phyloP scores from a whole-genome alignment of 352 stramenopile species.

The Pythium rhizo-oryzae region DNA sequence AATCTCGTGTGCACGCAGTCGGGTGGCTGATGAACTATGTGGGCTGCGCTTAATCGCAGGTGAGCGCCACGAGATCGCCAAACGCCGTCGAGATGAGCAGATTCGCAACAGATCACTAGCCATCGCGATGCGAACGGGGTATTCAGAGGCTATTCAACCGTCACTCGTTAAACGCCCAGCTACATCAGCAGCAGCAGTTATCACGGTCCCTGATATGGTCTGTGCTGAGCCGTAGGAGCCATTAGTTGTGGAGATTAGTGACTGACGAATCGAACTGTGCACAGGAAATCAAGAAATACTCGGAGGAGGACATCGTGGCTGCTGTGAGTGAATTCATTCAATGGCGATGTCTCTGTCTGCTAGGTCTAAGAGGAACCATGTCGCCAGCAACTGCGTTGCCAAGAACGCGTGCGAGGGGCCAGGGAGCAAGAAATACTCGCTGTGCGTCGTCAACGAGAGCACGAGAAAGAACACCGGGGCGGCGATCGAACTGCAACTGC shows the following conservation, averaged over 20 bases:
- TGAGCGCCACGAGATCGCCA: conserved; percentile 58
- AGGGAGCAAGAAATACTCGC: conserved; percentile 39
- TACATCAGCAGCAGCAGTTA: background rate
- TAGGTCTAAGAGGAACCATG: background rate
- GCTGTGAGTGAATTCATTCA: conserved; percentile 14
- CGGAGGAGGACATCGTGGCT: conserved; percentile 22
- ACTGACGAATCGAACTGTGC: background rate
- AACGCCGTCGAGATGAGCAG: conserved; percentile 48
- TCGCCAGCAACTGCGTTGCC: conserved; percentile 48
- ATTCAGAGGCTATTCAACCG: conserved; percentile 37
- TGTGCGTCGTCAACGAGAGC: conserved; percentile 27
- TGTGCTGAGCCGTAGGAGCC: background rate
- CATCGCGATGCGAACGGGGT: conserved; percentile 46
- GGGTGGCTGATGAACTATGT: background rate
- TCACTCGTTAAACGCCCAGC: conserved; percentile 20
- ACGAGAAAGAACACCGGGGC: conserved; percentile 37
- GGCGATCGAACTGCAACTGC: conserved; percentile 37
- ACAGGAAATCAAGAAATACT: conserved; percentile 24
- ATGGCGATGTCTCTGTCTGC: background rate
- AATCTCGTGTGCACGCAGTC: background rate
- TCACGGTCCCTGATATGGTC: background rate
- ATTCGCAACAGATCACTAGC: conserved; percentile 49
- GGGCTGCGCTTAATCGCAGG: conserved; percentile 27
- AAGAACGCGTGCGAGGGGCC: conserved; percentile 48
- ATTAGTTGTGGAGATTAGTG: too few relatives aligned